Evolutionary conservation across 2,329 filamentous ascomycete species (phyloP), one percentile per base, ranked within the genome.

Genomic region (Sporothrix pseudoabietina): DNA sequence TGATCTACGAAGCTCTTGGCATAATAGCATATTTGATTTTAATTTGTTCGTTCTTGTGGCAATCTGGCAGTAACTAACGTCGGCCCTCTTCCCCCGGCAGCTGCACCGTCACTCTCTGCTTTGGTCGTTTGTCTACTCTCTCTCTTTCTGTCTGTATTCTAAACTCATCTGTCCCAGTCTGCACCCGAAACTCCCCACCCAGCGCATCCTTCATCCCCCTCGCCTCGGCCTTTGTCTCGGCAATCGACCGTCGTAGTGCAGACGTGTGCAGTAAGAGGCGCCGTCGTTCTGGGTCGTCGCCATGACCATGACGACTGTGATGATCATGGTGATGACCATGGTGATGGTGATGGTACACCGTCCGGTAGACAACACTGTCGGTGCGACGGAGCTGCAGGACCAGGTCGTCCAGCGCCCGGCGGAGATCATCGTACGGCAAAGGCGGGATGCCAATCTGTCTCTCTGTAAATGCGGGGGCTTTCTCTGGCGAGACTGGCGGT

Each of bases 281-380:
- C n/a, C 63, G 19, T 22, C 59, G 47, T 1, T 26, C 41, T 7
- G 12, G 8, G 12, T 41, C 44, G 30, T 68, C 32, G 2, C 47
- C 1, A n/a, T 49, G 22, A 8, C n/a, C 9, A 35, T n/a, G 6
- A n/a, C 30, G 14, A 19, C 39, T 54, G 39, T 52, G 26, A 10
- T 39, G 66, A 7, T 26, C 47, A 30, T 69, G 52, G 26, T 69
- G 65, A 47, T 47, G 8, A 6, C 26, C 2, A 2, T 47, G 14
- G 44, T 49, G 44, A 49, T 49, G n/a, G 4, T 59, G 72, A 30
- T 61, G 72, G 69, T 71, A 63, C 30, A 71, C n/a, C 14, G 63
- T 39, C 3, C 69, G 72, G 52, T 71, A 71, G 14, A 74, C 61
- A n/a, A 54, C 22, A 30, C 69, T 65, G 63, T 75, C 74, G 0